Evolutionary conservation across 768 basidiomycete genomes (phyloP).

Genomic region (Astraeus odoratus): DNA sequence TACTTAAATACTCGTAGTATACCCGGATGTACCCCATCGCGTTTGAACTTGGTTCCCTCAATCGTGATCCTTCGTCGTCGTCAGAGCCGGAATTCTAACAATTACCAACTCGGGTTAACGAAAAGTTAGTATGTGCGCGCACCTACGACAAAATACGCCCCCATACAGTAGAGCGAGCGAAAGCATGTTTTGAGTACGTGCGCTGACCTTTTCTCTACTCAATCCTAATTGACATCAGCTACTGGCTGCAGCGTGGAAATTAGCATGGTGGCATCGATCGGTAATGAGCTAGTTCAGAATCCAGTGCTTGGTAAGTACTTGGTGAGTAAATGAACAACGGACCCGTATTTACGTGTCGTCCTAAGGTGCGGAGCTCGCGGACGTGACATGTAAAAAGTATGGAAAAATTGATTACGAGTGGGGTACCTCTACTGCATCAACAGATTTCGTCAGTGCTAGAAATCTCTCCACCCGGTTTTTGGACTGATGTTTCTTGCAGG

Average conservation of each 20-base stretch:
- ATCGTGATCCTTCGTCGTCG: too few species aligned
- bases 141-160: slow-evolving; percentile 54
- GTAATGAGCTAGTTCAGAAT: slow-evolving; percentile 63
- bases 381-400: slow-evolving; percentile 52
- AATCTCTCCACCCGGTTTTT: too few species aligned
- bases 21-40: too few species aligned
- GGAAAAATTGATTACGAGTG: slow-evolving; percentile 58
- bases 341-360: background rate
- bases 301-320: slow-evolving; percentile 47
- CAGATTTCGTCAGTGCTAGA: slow-evolving; percentile 79
- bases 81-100: too few species aligned
- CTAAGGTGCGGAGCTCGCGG: slow-evolving; percentile 60
- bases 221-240: slow-evolving; percentile 33
- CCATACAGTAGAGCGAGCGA: slow-evolving; percentile 53
- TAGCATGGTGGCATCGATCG: slow-evolving; percentile 25
- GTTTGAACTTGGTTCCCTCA: too few species aligned
- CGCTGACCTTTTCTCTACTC: background rate
- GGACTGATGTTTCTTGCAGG: too few species aligned
- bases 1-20: too few species aligned
- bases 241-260: slow-evolving; percentile 55
- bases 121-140: slow-evolving; percentile 70
- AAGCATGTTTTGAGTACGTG: slow-evolving; percentile 66
- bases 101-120: too few species aligned
- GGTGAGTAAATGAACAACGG: background rate
- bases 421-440: slow-evolving; percentile 67